phyloP scores from a whole-genome alignment of 169 alveolate genomes.

The Babesia caballi region DNA sequence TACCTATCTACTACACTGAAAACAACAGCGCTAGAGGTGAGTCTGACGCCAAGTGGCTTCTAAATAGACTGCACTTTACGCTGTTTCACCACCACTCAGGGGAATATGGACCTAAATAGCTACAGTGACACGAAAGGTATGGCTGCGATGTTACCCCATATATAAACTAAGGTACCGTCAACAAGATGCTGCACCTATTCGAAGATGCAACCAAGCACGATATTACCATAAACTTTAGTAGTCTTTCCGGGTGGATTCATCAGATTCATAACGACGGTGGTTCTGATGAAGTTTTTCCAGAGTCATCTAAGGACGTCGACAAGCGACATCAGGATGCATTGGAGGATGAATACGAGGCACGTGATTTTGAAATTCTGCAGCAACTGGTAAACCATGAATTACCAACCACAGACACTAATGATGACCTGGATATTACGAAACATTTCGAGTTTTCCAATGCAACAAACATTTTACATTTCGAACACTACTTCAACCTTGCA shows the following conservation, averaged over 20 bases:
- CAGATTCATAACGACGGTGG: neutral
- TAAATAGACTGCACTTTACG: too few relatives aligned
- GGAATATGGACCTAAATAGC: neutral
- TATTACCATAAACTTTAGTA: neutral
- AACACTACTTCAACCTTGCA: conserved; percentile 10
- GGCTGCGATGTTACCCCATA: neutral
- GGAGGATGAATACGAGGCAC: neutral
- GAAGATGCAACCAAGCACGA: conserved; percentile 17
- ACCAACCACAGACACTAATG: neutral
- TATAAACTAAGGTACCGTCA: neutral
- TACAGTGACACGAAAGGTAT: conserved; percentile 13
- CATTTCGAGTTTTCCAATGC: neutral
- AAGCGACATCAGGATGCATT: neutral
- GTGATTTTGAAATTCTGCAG: neutral
- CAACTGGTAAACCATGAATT: neutral
- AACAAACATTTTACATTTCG: conserved; percentile 1
- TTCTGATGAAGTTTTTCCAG: neutral
- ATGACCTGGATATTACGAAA: too few relatives aligned
- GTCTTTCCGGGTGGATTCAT: conserved; percentile 15
- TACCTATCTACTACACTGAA: neutral
- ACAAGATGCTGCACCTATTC: conserved; percentile 28
- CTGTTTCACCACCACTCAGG: neutral
- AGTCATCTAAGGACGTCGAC: neutral
- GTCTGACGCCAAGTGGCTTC: too few relatives aligned
- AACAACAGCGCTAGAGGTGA: neutral